Evolutionary conservation across 192 early-diverging fungal species (phyloP), one percentile per base, ranked within the genome.

Genomic region (Coemansia sp.): DNA sequence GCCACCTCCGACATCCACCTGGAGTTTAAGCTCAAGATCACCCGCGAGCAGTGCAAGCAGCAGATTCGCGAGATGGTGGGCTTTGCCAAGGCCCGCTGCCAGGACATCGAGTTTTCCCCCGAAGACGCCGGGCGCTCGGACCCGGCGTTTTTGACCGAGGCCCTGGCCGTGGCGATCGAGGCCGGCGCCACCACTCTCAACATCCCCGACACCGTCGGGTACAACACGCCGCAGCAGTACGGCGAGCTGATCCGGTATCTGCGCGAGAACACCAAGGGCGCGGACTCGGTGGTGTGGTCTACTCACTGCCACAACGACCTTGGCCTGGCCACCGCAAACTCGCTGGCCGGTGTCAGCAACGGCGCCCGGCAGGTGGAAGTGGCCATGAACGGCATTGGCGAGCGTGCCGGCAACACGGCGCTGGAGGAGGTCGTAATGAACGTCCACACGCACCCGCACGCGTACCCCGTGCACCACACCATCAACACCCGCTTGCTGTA

Each of bases 221-320:
- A 96, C 81, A 94, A 89, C 64, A 89, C 81, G 16, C 96, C 96
- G 6, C 81, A 86, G 41, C 88, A 98, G 75, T 95, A 92, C 67
- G 96, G 94, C 8, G 68, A 60, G 12, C 80, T 93, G 70, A 93
- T 98, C 67, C 83, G 85, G 54, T 87, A 93, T 69, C 69, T 96
- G 61, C 77, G 88, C 15, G 65, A 76, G 38, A 80, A 95, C 66
- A 90, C 90, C 12, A 61, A 65, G 30, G 90, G 89, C 37, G 80
- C 81, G 1, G 81, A 89, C 21, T 83, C 76, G 43, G 87, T 84
- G 18, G 80, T 84, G 40, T 96, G 89, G 85, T 95, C 93, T 21
- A 93, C 92, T n/a, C 96, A 98, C 65, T 98, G 96, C 69, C 96
- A 98, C 79, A 90, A 98, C 60, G 96, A 98, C 64, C 83, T 98